Conservation (phyloP, 1,284 basidiomycete species). For the Megacollybia platyphylla region DNA sequence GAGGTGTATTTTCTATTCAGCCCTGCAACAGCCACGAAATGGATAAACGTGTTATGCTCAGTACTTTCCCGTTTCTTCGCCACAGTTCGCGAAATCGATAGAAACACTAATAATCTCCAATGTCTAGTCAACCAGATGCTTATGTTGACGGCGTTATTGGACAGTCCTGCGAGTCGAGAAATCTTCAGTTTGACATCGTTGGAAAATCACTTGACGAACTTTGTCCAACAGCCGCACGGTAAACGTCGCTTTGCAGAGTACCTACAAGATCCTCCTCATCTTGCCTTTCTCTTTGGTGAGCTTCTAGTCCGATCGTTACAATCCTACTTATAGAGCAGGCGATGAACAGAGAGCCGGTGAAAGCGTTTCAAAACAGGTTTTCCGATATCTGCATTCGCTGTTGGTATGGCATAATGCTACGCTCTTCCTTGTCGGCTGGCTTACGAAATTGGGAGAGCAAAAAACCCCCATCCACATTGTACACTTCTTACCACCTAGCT, state of each 20-base stretch:
- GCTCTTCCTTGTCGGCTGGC: background rate
- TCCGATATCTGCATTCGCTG: slow-evolving; percentile 7
- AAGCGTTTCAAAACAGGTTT: slow-evolving; percentile 5
- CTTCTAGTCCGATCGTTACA: no score
- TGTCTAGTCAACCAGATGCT: background rate
- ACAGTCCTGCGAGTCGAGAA: background rate
- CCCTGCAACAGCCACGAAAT: background rate
- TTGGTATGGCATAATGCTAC: slow-evolving; percentile 6
- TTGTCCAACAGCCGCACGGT: background rate
- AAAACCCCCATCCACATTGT: slow-evolving; percentile 2
- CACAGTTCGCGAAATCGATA: background rate
- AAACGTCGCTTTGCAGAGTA: background rate
- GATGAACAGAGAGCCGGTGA: slow-evolving; percentile 6
- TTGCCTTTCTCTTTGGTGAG: background rate
- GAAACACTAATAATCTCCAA: background rate
- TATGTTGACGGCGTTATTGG: background rate
- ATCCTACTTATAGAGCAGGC: slow-evolving; percentile 1
- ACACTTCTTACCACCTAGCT: background rate
- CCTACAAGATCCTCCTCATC: background rate
- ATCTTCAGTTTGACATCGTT: background rate
- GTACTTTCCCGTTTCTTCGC: background rate
- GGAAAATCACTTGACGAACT: background rate
- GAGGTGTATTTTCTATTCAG: background rate
- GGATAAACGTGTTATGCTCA: background rate
- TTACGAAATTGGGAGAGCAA: slow-evolving; percentile 2